Evolutionary conservation across 495 filamentous ascomycete genomes (phyloP).

Genomic region (Penicillium parvum): DNA sequence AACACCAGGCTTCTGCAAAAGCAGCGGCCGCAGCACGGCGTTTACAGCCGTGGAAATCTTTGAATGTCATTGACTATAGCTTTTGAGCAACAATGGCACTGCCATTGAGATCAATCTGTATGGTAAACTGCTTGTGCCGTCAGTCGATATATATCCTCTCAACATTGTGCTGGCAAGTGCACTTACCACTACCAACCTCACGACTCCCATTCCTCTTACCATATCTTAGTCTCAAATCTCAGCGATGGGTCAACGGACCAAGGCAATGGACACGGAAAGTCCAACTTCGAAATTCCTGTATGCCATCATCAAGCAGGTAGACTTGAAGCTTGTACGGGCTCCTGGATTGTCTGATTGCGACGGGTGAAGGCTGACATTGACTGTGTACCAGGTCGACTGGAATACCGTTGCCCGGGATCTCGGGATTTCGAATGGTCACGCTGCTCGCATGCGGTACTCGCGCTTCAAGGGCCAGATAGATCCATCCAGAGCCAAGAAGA

Average conservation of each 20-base stretch:
- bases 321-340: conserved; percentile 60
- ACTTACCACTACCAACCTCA: background rate
- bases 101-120: too few species aligned
- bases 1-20: too few species aligned
- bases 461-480: conserved; percentile 61
- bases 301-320: conserved; percentile 70
- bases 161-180: background rate
- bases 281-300: conserved; percentile 60
- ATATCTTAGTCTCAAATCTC: background rate
- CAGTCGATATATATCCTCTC: background rate
- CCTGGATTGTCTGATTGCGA: background rate
- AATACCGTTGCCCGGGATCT: conserved; percentile 57
- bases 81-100: too few species aligned
- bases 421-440: conserved; percentile 73
- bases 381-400: conserved; percentile 65
- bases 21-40: too few species aligned
- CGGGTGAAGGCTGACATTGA: background rate
- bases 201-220: background rate
- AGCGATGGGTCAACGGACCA: conserved; percentile 33
- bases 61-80: too few species aligned
- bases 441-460: conserved; percentile 75
- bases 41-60: too few species aligned
- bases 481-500: conserved; percentile 29
- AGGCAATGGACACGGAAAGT: conserved; percentile 45
- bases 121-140: too few species aligned